Base-by-base conservation (phyloP, 805 yeast genomes). In the Metschnikowia gruessii region DNA sequence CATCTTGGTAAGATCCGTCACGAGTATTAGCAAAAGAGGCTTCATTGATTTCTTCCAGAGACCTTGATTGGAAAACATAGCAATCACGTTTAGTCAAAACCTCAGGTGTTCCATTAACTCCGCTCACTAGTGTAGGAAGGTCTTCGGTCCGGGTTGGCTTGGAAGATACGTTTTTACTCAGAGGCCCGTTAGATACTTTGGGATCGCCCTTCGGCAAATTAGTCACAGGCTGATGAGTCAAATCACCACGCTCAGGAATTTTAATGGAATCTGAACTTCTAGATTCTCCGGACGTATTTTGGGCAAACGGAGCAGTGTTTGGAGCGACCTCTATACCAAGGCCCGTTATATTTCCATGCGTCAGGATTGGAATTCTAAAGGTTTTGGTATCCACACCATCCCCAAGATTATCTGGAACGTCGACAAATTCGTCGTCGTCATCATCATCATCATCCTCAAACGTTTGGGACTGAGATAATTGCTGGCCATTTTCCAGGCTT, bases 351-450 rank as follows among this genome's bases (percentile, higher is more conserved):
- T 31, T 26, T 10, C 29, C 43, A 24, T 40, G 36, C 12, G 36
- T 46, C 16, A 43, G 21, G 10, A 40, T 18, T 6, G 48, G 49
- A 17, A 41, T 38, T 4, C 26, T 35, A 5, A 47, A 39, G 16
- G 31, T 7, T 17, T 45, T 32, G 26, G 35, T 45, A 12, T 44
- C 53, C n/a, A n/a, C n/a, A 3, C 21, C 49, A 6, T 48, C 53
- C 6, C 43, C 53, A 19, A 42, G 37, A 11, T 33, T 31, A 7
- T 53, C 55, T 2, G 55, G 55, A 10, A 53, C 57, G 42, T 53
- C 55, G 32, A 53, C 57, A 35, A 53, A 53, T 26, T 42, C 45
- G 30, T 50, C 51, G 9, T 40, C 46, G 4, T 41, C 49, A 16
- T 49, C 50, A 16, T 39, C 43, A 11, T 21, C 24, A 21, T 21